A percentile compares a stretch with the other conserved stretches of the same genome.
Evolutionary conservation across 192 early-diverging fungal species (phyloP).

Genomic region (Coemansia sp.): DNA sequence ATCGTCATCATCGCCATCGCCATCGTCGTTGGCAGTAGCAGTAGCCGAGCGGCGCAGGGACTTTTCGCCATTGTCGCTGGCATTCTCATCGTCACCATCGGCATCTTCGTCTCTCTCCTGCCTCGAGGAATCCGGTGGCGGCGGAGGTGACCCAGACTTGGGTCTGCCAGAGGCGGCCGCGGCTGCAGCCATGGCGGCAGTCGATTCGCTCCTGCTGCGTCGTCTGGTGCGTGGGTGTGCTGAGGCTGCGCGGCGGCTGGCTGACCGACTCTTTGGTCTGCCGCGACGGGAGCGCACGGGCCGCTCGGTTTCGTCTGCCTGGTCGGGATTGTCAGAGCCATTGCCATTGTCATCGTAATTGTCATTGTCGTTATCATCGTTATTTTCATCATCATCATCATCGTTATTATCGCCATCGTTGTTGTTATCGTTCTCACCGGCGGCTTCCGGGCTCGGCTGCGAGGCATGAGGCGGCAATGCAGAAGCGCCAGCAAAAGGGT

Average conservation of each 20-base stretch:
- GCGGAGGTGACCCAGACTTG: constrained; percentile 8
- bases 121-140: constrained; percentile 5
- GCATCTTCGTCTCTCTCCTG: constrained; percentile 2
- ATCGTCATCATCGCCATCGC: constrained; percentile 10
- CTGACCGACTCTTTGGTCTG: not conserved
- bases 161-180: not conserved
- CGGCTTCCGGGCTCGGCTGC: not conserved
- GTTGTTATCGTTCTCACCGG: not conserved
- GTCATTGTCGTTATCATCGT: constrained; percentile 3
- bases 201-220: constrained; percentile 6
- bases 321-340: not conserved
- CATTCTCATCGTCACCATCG: not conserved
- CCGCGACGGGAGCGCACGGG: constrained; percentile 5
- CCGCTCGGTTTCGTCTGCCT: not conserved
- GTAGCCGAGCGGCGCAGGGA: not conserved
- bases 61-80: constrained; percentile 7
- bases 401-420: not conserved
- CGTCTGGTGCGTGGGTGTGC: not conserved
- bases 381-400: not conserved
- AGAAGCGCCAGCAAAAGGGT: not conserved
- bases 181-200: not conserved
- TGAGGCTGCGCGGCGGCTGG: not conserved
- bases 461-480: not conserved
- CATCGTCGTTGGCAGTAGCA: constrained; percentile 1
- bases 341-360: constrained; percentile 4